Percentiles rank a stretch among this genome's conserved stretches.
Evolutionary conservation across 2,329 filamentous ascomycete species (phyloP).

Genomic region (Davidsoniella eucalypti): DNA sequence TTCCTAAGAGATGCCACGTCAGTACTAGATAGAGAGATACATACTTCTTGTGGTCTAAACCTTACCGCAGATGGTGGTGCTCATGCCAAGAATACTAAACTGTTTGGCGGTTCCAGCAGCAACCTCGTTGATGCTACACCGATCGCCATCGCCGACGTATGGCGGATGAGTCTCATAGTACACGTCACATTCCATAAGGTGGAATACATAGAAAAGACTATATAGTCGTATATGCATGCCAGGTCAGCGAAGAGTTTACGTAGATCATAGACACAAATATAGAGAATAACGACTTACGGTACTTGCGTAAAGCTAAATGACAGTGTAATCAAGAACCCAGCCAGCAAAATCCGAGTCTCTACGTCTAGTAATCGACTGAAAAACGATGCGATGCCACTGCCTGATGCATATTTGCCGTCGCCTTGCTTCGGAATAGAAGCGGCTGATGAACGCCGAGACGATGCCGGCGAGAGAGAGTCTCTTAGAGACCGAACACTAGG

Average conservation of each 20-base stretch:
- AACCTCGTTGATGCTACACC: slow-evolving; percentile 45
- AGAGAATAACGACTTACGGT: slow-evolving; percentile 21
- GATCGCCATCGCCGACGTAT: slow-evolving; percentile 29
- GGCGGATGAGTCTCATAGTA: slow-evolving; percentile 45
- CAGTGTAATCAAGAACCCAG: slow-evolving; percentile 41
- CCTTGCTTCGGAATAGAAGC: too few relatives aligned
- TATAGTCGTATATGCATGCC: neutral
- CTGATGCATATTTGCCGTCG: too few relatives aligned
- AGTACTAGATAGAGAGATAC: neutral
- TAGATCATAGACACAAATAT: slow-evolving; percentile 15
- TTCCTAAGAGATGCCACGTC: slow-evolving; percentile 17
- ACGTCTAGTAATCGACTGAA: slow-evolving; percentile 14
- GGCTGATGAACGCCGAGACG: too few relatives aligned
- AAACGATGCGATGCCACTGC: too few relatives aligned
- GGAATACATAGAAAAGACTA: slow-evolving; percentile 46
- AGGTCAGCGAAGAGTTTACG: neutral
- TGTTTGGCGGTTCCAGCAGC: slow-evolving; percentile 46
- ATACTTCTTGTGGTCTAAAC: neutral
- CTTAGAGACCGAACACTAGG: too few relatives aligned
- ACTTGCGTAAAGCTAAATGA: slow-evolving; percentile 34
- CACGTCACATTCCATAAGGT: slow-evolving; percentile 54
- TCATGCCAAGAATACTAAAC: slow-evolving; percentile 48
- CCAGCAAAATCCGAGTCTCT: slow-evolving; percentile 35
- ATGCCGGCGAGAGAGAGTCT: too few relatives aligned
- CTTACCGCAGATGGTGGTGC: slow-evolving; percentile 47